phyloP scores from a whole-genome alignment of 352 stramenopile genomes.

The Phytophthora litchii region DNA sequence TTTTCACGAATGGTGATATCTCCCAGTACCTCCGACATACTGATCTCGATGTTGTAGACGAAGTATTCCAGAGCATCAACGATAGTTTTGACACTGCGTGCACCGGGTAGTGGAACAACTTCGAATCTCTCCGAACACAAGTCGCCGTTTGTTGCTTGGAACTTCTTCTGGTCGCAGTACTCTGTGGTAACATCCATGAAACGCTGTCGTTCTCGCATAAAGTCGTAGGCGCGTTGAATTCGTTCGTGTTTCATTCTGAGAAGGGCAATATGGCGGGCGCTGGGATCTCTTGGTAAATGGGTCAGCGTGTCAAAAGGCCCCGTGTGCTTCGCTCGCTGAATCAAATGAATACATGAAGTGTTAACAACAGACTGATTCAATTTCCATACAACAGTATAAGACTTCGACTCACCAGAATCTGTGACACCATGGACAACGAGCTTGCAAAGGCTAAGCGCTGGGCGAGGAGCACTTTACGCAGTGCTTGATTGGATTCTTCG shows the following conservation, averaged over 20 bases:
- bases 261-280: constrained; percentile 10
- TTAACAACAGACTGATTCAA: constrained; percentile 3
- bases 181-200: constrained; percentile 32
- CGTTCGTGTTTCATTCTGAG: constrained; percentile 34
- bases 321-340: constrained; percentile 27
- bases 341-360: background rate
- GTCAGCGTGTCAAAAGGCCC: constrained; percentile 33
- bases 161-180: constrained; percentile 47
- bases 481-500: constrained; percentile 15
- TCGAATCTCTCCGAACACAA: constrained; percentile 46
- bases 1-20: constrained; percentile 58
- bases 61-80: constrained; percentile 51
- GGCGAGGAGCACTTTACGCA: constrained; percentile 25
- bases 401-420: constrained; percentile 18
- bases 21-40: constrained; percentile 45
- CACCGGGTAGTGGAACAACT: constrained; percentile 41
- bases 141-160: constrained; percentile 39
- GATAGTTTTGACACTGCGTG: constrained; percentile 33
- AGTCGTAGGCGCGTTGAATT: constrained; percentile 31
- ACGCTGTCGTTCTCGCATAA: constrained; percentile 31
- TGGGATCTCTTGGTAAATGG: constrained; percentile 16
- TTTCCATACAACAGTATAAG: no score
- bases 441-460: constrained; percentile 32
- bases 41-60: constrained; percentile 54
- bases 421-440: constrained; percentile 29